These are phyloP conservation scores for Pichia sporocuriosa DNA, from an alignment of 805 yeast species.

Conservation along the genomic window DNA sequence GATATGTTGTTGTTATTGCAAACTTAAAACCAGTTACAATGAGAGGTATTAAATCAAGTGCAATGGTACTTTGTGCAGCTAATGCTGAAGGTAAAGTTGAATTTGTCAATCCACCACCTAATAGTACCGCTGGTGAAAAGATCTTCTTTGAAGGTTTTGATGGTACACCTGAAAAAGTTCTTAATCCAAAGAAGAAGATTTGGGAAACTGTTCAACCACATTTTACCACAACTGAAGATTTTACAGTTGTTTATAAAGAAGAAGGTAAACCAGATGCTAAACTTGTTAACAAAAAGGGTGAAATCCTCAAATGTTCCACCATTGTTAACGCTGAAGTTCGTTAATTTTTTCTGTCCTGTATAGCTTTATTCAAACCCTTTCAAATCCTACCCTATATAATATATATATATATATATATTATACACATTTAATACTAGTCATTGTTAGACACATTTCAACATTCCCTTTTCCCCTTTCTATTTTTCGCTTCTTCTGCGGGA, in stretches of 20 bases:
- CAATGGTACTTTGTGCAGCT: slow-evolving; percentile 96
- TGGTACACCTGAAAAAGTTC: slow-evolving; percentile 81
- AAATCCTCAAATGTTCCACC: slow-evolving; percentile 64
- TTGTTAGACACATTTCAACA: no score
- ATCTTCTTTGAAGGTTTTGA: slow-evolving; percentile 89
- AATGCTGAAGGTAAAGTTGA: slow-evolving; percentile 65
- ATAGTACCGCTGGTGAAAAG: slow-evolving; percentile 92
- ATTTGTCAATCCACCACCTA: slow-evolving; percentile 91
- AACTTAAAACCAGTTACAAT: slow-evolving; percentile 95
- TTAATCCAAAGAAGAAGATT: slow-evolving; percentile 96
- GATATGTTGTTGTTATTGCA: slow-evolving; percentile 85
- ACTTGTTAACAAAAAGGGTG: slow-evolving; percentile 76
- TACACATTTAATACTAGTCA: no score
- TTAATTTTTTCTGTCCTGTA: slow-evolving; percentile 37
- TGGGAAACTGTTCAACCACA: slow-evolving; percentile 95
- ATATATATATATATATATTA: no score
- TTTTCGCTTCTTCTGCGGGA: no score
- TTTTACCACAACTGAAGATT: slow-evolving; percentile 70
- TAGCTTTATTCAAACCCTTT: no score
- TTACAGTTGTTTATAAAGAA: slow-evolving; percentile 72
- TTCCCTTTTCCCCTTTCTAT: no score
- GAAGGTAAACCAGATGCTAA: slow-evolving; percentile 69
- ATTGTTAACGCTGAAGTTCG: slow-evolving; percentile 75
- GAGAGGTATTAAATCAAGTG: slow-evolving; percentile 95
- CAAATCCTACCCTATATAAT: not conserved